Evolutionary conservation across 2,329 filamentous ascomycete genomes (phyloP).

Genomic region (Pseudocercospora ulei): DNA sequence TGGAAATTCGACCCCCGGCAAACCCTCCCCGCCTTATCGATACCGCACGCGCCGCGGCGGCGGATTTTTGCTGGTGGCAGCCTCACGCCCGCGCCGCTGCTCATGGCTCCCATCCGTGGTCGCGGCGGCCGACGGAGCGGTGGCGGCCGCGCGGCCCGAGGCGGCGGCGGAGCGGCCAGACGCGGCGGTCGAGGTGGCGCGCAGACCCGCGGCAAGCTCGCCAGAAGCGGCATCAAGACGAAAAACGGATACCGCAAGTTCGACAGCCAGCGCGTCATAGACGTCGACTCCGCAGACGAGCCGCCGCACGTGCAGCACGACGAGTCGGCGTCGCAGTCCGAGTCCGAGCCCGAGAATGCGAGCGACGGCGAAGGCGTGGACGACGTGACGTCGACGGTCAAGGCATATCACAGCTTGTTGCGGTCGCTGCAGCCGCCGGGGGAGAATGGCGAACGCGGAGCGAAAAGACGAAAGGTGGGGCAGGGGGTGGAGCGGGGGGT

Average conservation of each 20-base stretch:
- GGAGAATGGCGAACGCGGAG: slow-evolving; percentile 38
- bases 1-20: too few species aligned
- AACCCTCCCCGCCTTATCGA: slow-evolving; percentile 8
- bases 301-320: slow-evolving; percentile 20
- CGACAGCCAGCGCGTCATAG: slow-evolving; percentile 32
- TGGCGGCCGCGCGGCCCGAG: slow-evolving; percentile 20
- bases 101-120: slow-evolving; percentile 28
- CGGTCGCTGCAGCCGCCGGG: slow-evolving; percentile 44
- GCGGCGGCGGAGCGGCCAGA: slow-evolving; percentile 27
- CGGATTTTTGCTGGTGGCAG: slow-evolving; percentile 8
- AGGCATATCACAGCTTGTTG: slow-evolving; percentile 50
- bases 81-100: too few species aligned
- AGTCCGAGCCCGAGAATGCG: slow-evolving; percentile 22
- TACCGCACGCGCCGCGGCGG: slow-evolving; percentile 1
- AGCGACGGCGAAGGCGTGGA: slow-evolving; percentile 32
- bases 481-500: slow-evolving; percentile 5
- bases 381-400: slow-evolving; percentile 26
- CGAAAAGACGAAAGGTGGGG: slow-evolving; percentile 48
- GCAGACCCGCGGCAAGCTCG: slow-evolving; percentile 23
- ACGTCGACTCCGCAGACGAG: slow-evolving; percentile 27
- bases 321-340: too few species aligned
- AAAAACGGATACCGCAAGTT: slow-evolving; percentile 31
- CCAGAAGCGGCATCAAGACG: slow-evolving; percentile 32
- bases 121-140: slow-evolving; percentile 28
- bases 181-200: slow-evolving; percentile 26